These are phyloP conservation scores for Yamadazyma laniorum DNA, from an alignment of 805 yeast species.

Conservation along the genomic window DNA sequence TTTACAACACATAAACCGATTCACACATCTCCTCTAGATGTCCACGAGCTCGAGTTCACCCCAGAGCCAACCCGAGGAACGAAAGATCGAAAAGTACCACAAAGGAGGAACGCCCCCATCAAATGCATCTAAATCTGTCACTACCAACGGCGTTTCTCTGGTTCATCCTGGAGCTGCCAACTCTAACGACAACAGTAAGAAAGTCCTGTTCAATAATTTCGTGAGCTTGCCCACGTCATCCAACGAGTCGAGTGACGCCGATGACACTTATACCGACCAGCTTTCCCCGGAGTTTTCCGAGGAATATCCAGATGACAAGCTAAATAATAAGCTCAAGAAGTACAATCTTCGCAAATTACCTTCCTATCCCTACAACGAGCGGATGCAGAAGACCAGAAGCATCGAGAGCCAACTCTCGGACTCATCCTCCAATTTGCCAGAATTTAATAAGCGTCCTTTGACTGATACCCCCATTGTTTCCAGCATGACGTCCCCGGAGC, in stretches of 20 bases:
- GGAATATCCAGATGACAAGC: background rate
- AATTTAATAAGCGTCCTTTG: conserved; percentile 67
- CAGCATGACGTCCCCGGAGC: conserved; percentile 52
- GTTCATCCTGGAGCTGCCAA: too few species aligned
- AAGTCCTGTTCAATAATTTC: conserved; percentile 11
- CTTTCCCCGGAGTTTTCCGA: background rate
- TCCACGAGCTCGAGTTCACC: too few species aligned
- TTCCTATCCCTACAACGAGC: conserved; percentile 17
- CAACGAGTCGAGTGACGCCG: conserved; percentile 12
- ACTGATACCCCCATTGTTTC: conserved; percentile 74
- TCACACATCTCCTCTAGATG: too few species aligned
- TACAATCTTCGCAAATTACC: conserved; percentile 12
- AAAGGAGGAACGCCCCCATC: too few species aligned
- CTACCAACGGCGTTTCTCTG: too few species aligned
- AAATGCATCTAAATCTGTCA: too few species aligned
- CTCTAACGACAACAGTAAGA: conserved; percentile 4
- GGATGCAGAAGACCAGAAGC: conserved; percentile 14
- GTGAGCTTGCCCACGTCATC: conserved; percentile 12
- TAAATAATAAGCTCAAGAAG: conserved; percentile 1
- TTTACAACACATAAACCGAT: too few species aligned
- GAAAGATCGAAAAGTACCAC: too few species aligned
- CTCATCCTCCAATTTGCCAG: conserved; percentile 38
- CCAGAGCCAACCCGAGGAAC: too few species aligned
- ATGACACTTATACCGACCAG: conserved; percentile 4
- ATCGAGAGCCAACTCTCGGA: conserved; percentile 16